These are phyloP conservation scores for Phialocephala sp. DNA, from an alignment of 2,329 filamentous ascomycete species.

Conservation along the genomic window DNA sequence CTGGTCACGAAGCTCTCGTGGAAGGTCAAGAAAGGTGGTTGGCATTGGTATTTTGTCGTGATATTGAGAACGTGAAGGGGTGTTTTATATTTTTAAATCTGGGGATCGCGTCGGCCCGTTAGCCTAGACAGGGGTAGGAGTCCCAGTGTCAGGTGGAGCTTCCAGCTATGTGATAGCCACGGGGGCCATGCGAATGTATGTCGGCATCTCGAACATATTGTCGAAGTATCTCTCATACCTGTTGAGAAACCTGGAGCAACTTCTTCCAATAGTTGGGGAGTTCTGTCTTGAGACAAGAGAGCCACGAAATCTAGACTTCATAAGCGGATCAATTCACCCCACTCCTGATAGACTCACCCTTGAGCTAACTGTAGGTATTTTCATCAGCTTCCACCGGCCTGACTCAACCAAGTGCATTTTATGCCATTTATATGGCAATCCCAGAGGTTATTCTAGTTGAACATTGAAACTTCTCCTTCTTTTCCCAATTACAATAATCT, in stretches of 20 bases:
- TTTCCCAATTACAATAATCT: neutral
- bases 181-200: no score
- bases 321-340: neutral
- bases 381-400: neutral
- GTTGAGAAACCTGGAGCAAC: no score
- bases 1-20: slow-evolving; percentile 34
- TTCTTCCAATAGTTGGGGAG: no score
- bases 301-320: no score
- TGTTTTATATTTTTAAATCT: slow-evolving; percentile 3
- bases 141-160: no score
- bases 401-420: neutral
- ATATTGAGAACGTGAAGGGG: neutral
- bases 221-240: no score
- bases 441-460: no score
- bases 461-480: neutral
- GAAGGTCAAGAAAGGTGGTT: slow-evolving; percentile 28
- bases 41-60: neutral
- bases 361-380: neutral
- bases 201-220: no score
- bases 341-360: slow-evolving; percentile 1
- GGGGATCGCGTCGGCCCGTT: slow-evolving; percentile 3
- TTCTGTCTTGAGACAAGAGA: no score
- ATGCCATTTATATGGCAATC: neutral
- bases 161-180: no score
- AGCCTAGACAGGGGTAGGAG: neutral